These are phyloP conservation scores for Xylariaceae sp. DNA, from an alignment of 2,329 filamentous ascomycete species.

Conservation along the genomic window DNA sequence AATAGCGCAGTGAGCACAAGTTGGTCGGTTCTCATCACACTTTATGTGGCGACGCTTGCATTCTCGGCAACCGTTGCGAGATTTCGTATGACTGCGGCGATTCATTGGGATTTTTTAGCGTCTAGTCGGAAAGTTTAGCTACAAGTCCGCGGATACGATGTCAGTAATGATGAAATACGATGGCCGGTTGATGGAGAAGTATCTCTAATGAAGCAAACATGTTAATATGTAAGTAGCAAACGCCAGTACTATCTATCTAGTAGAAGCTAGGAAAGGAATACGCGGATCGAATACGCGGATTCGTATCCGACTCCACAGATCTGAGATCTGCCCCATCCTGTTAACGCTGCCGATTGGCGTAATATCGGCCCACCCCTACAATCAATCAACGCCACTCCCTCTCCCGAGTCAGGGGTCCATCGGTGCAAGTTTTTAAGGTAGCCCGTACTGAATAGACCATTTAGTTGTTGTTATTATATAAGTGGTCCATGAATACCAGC, in stretches of 20 bases:
- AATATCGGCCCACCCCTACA: too few relatives aligned
- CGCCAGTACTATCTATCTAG: too few relatives aligned
- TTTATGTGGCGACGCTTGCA: slow-evolving; percentile 45
- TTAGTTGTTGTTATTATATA: too few relatives aligned
- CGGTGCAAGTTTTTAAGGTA: too few relatives aligned
- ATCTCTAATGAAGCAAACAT: too few relatives aligned
- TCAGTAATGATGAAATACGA: not conserved
- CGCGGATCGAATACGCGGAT: slow-evolving; percentile 12
- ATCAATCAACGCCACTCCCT: not conserved
- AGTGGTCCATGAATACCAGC: too few relatives aligned
- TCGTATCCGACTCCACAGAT: not conserved
- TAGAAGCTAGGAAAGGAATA: not conserved
- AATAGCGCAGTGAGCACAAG: slow-evolving; percentile 39
- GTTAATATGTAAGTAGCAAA: not conserved
- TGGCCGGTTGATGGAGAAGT: not conserved
- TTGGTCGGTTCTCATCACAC: slow-evolving; percentile 42
- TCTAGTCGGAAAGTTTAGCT: not conserved
- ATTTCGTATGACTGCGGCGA: slow-evolving; percentile 44
- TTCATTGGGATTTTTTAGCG: slow-evolving; percentile 17
- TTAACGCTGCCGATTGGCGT: not conserved
- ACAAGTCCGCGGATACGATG: slow-evolving; percentile 8
- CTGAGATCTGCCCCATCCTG: not conserved
- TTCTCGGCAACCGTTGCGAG: slow-evolving; percentile 41
- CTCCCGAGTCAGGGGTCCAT: slow-evolving; percentile 6
- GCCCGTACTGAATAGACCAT: not conserved